phyloP scores from a whole-genome alignment of 169 alveolate genomes.

The Plasmodium chabaudi region DNA sequence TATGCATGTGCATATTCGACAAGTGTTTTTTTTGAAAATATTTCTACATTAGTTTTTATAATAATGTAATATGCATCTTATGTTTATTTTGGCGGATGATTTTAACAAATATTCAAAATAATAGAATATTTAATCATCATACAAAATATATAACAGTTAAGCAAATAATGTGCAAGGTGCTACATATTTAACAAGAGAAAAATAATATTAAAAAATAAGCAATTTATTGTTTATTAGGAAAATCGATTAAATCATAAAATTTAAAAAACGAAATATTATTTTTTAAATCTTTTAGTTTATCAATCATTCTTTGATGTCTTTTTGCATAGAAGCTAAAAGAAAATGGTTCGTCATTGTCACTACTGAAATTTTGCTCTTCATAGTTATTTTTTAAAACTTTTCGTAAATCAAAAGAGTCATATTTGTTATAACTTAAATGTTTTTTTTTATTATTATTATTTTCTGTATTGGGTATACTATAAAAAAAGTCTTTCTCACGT shows the following conservation, averaged over 20 bases:
- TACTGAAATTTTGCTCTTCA: conserved; percentile 20
- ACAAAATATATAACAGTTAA: no score
- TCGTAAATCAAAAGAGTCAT: conserved; percentile 66
- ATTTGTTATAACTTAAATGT: conserved; percentile 38
- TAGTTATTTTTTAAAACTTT: conserved; percentile 48
- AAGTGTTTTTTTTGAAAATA: no score
- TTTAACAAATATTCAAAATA: no score
- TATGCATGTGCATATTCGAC: no score
- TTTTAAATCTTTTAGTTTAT: conserved; percentile 70
- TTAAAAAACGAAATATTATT: conserved; percentile 71
- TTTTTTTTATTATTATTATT: conserved; percentile 12
- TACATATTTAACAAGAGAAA: no score
- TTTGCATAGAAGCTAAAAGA: conserved; percentile 42
- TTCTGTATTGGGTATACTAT: conserved; percentile 27
- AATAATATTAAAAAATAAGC: no score
- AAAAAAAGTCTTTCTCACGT: conserved; percentile 37
- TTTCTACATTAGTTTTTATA: no score
- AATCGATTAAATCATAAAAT: conserved; percentile 70
- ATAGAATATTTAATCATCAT: no score
- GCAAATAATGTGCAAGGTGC: no score
- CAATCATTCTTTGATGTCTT: conserved; percentile 55
- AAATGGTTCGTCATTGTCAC: conserved; percentile 62
- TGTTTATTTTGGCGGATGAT: no score
- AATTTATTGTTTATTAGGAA: conserved; percentile 26
- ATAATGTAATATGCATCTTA: no score